Evolutionary conservation across 2,329 filamentous ascomycete species (phyloP).

Genomic region (Trichothecium sympodiale): DNA sequence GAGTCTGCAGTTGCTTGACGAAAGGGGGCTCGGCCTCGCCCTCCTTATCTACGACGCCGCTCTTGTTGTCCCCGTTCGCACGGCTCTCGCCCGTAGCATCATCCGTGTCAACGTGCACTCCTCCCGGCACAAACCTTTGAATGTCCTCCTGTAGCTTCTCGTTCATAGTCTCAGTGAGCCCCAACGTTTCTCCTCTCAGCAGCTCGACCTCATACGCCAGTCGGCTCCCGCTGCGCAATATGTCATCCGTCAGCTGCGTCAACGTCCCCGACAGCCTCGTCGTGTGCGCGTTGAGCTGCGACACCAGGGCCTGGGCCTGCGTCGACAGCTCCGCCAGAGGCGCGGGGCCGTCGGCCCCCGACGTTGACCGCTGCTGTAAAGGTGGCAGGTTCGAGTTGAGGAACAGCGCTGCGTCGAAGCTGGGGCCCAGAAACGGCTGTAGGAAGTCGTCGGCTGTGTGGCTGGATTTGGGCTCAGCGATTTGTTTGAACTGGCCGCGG

Average conservation of each 20-base stretch:
- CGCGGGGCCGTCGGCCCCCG: slow-evolving; percentile 1
- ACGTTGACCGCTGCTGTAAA: slow-evolving; percentile 35
- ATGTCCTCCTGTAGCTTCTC: slow-evolving; percentile 65
- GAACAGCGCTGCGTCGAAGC: slow-evolving; percentile 77
- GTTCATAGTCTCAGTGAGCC: slow-evolving; percentile 67
- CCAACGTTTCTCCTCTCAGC: slow-evolving; percentile 73
- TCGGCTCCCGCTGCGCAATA: slow-evolving; percentile 75
- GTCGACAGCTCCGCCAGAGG: slow-evolving; percentile 61
- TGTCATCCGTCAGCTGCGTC: slow-evolving; percentile 88
- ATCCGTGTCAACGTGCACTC: slow-evolving; percentile 23
- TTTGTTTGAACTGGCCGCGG: slow-evolving; percentile 23
- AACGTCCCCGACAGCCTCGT: slow-evolving; percentile 70
- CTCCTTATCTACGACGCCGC: slow-evolving; percentile 8
- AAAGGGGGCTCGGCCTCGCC: slow-evolving; percentile 45
- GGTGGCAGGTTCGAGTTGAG: slow-evolving; percentile 71
- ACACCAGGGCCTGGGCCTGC: slow-evolving; percentile 74
- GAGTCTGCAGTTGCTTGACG: slow-evolving; percentile 68
- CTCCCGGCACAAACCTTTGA: slow-evolving; percentile 54
- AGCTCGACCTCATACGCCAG: slow-evolving; percentile 93
- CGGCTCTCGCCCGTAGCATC: slow-evolving; percentile 11
- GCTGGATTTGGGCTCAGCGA: slow-evolving; percentile 38
- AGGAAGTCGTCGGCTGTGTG: slow-evolving; percentile 64
- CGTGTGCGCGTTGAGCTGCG: slow-evolving; percentile 81
- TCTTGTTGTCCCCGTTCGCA: neutral
- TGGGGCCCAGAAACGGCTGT: slow-evolving; percentile 60